Percentiles rank a stretch among this genome's conserved stretches.
Conservation (phyloP, 2,329 filamentous ascomycete species). For the Zymoseptoria tritici region DNA sequence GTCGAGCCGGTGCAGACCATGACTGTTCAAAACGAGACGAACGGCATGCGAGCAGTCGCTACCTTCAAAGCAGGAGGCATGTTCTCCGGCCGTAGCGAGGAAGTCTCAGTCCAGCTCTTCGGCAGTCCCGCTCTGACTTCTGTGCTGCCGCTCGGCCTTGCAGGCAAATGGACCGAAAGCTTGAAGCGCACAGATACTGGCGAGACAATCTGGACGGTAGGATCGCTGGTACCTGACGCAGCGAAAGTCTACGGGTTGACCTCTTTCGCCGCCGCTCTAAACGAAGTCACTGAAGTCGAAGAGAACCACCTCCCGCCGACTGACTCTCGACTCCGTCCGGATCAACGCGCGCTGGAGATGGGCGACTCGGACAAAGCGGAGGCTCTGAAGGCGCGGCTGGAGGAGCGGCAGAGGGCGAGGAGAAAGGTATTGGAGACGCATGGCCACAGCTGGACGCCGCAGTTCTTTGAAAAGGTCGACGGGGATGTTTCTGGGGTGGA, state of each 20-base stretch:
- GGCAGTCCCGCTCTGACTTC: constrained; percentile 49
- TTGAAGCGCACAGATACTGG: constrained; percentile 58
- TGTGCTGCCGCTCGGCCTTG: constrained; percentile 59
- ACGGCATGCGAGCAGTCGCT: constrained; percentile 72
- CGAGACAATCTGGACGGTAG: constrained; percentile 70
- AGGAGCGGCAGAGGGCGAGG: constrained; percentile 74
- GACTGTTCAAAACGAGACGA: constrained; percentile 76
- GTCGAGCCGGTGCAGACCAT: constrained; percentile 89
- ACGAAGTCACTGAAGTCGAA: constrained; percentile 80
- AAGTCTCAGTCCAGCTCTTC: constrained; percentile 70
- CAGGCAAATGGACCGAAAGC: constrained; percentile 76
- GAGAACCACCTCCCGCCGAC: constrained; percentile 67
- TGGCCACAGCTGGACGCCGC: constrained; percentile 64
- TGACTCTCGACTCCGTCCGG: constrained; percentile 75
- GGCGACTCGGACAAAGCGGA: constrained; percentile 80
- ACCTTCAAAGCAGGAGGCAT: constrained; percentile 94
- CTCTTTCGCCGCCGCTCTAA: constrained; percentile 74
- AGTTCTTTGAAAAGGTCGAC: constrained; percentile 72
- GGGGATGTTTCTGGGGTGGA: constrained; percentile 23
- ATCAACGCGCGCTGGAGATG: constrained; percentile 77
- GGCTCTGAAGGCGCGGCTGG: constrained; percentile 69
- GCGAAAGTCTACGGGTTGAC: constrained; percentile 81
- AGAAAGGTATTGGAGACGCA: constrained; percentile 67
- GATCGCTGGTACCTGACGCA: constrained; percentile 69
- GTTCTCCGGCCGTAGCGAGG: constrained; percentile 91